A percentile compares a stretch with the other conserved stretches of the same genome.
phyloP scores from a whole-genome alignment of 2,329 filamentous ascomycete species.

The Leptographium flavum region DNA sequence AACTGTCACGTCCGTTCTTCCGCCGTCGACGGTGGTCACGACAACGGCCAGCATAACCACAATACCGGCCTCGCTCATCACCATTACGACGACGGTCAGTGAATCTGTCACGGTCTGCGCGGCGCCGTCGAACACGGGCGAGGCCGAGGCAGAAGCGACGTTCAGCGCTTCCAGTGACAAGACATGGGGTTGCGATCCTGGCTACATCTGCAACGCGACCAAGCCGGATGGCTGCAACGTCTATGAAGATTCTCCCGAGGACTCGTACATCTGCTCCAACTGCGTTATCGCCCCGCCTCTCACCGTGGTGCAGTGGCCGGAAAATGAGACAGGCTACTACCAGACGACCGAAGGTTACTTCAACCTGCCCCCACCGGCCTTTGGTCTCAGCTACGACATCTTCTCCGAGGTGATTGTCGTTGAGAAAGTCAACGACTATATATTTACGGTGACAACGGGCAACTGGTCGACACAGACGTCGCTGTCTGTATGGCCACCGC shows the following conservation, averaged over 20 bases:
- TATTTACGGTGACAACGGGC: conserved; percentile 33
- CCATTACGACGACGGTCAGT: conserved; percentile 18
- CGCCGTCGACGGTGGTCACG: conserved; percentile 3
- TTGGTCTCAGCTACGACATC: conserved; percentile 49
- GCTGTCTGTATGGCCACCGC: conserved; percentile 25
- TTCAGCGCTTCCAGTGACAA: conserved; percentile 24
- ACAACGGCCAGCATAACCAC: conserved; percentile 7
- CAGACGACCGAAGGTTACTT: conserved; percentile 43
- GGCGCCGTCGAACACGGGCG: conserved; percentile 21
- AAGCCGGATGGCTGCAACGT: conserved; percentile 35
- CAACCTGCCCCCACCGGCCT: conserved; percentile 46
- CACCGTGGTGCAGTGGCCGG: conserved; percentile 25
- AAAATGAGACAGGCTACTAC: conserved; percentile 33
- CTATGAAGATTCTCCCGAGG: conserved; percentile 31
- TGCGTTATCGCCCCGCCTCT: conserved; percentile 29
- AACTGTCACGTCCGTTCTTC: conserved; percentile 5
- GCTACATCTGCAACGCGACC: conserved; percentile 36
- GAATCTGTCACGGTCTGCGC: conserved; percentile 26
- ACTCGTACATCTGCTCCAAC: conserved; percentile 32
- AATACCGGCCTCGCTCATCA: conserved; percentile 7
- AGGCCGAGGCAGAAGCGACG: conserved; percentile 6
- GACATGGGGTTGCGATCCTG: conserved; percentile 40
- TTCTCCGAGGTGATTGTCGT: conserved; percentile 32
- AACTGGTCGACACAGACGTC: conserved; percentile 39
- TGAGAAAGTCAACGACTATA: conserved; percentile 18